Conservation (phyloP, 331 rosid genomes). For the Prunus yedoensis region DNA sequence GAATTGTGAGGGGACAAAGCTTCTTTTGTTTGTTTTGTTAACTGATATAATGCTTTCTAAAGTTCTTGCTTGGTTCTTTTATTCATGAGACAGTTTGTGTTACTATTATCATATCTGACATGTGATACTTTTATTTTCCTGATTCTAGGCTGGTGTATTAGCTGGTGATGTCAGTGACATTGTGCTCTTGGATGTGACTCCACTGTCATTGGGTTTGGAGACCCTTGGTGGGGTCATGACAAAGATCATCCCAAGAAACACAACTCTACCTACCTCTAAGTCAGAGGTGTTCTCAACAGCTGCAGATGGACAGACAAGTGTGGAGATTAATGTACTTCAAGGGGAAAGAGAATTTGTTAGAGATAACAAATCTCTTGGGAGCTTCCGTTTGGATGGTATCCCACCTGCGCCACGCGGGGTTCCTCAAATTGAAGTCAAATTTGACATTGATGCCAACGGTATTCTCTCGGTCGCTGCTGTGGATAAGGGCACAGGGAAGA, state of each 20-base stretch:
- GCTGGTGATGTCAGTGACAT: constrained; percentile 38
- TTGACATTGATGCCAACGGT: constrained; percentile 40
- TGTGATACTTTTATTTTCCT: background rate
- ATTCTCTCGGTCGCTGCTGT: constrained; percentile 36
- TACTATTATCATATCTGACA: background rate
- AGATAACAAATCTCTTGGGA: constrained; percentile 43
- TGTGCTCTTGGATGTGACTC: constrained; percentile 41
- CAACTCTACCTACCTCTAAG: constrained; percentile 39
- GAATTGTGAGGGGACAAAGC: background rate
- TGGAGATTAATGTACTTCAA: constrained; percentile 40
- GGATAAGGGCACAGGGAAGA: constrained; percentile 41
- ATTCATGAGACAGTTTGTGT: background rate
- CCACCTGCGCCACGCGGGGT: constrained; percentile 39
- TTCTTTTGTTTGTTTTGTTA: no score
- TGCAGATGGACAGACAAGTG: constrained; percentile 41
- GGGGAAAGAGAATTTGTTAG: constrained; percentile 41
- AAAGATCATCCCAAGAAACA: constrained; percentile 42
- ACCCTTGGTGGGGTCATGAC: constrained; percentile 45
- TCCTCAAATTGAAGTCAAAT: constrained; percentile 42
- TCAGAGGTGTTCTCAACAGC: constrained; percentile 43
- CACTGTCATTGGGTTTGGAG: constrained; percentile 37
- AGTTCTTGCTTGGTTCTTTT: background rate
- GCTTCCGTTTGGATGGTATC: constrained; percentile 43
- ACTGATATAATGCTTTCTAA: background rate
- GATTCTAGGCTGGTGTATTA: constrained; percentile 36